Evolutionary conservation across 371 early-diverging fungal species (phyloP).

Genomic region (Mortierella sp.): DNA sequence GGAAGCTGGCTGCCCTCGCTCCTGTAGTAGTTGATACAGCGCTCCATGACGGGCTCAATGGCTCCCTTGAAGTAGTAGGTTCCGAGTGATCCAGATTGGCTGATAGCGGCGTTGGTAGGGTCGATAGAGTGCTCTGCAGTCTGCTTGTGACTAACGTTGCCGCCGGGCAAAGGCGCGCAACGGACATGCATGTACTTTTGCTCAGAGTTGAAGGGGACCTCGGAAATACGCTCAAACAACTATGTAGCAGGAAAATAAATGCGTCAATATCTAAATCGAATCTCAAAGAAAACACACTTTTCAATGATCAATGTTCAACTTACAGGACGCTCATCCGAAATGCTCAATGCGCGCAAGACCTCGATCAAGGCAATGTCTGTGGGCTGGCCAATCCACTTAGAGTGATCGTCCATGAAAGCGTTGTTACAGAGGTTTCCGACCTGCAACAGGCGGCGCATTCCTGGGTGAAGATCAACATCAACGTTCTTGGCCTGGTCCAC

Average conservation of each 20-base stretch:
- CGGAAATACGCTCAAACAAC: constrained; percentile 75
- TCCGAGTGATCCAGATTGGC: constrained; percentile 51
- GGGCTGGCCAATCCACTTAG: constrained; percentile 83
- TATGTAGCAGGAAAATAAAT: constrained; percentile 28
- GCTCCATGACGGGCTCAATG: constrained; percentile 78
- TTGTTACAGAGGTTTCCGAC: constrained; percentile 88
- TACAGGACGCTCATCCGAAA: constrained; percentile 77
- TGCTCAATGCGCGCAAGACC: constrained; percentile 63
- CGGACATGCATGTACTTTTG: constrained; percentile 90
- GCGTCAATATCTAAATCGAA: background rate
- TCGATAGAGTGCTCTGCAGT: constrained; percentile 56
- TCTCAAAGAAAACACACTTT: background rate
- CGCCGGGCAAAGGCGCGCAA: constrained; percentile 54
- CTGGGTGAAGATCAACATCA: constrained; percentile 56
- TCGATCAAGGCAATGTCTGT: constrained; percentile 91
- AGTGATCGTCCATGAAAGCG: constrained; percentile 75
- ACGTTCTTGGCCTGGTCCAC: constrained; percentile 66
- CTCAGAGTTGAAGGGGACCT: constrained; percentile 94
- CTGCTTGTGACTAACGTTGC: constrained; percentile 31
- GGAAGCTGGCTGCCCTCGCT: constrained; percentile 59
- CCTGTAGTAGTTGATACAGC: constrained; percentile 73
- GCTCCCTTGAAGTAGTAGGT: constrained; percentile 83
- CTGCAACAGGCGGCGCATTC: constrained; percentile 68
- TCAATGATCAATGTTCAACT: constrained; percentile 3
- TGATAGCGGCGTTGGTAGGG: constrained; percentile 47